phyloP scores from a whole-genome alignment of 2,329 filamentous ascomycete species.

The Pestalotiopsis sp. region DNA sequence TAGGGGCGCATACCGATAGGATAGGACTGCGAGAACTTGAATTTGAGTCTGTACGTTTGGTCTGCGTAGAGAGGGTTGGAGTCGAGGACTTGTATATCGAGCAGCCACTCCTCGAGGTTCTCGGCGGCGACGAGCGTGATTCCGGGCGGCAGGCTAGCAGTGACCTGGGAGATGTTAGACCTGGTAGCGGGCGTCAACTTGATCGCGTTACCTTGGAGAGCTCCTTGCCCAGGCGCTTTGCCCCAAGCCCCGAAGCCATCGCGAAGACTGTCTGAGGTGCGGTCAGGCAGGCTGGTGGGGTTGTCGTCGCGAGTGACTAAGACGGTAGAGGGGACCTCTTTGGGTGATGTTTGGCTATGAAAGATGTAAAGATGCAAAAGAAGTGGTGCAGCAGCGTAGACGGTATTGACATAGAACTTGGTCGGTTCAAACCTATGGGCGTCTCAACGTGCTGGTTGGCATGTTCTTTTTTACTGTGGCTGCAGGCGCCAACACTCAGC shows the following conservation, averaged over 20 bases:
- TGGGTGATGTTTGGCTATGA: too few relatives aligned
- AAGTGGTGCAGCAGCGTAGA: too few relatives aligned
- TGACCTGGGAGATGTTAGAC: constrained; percentile 45
- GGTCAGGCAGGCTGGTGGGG: background rate
- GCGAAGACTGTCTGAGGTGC: background rate
- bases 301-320: background rate
- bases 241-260: constrained; percentile 46
- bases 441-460: background rate
- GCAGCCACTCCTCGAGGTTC: constrained; percentile 84
- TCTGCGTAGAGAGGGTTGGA: constrained; percentile 84
- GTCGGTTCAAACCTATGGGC: too few relatives aligned
- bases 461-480: background rate
- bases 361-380: too few relatives aligned
- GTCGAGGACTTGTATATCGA: constrained; percentile 92
- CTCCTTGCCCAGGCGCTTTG: constrained; percentile 64
- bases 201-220: constrained; percentile 52
- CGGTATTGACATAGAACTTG: too few relatives aligned
- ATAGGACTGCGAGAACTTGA: constrained; percentile 82
- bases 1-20: constrained; percentile 72
- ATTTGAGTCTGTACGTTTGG: constrained; percentile 83
- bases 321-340: too few relatives aligned
- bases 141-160: constrained; percentile 62
- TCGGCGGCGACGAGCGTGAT: constrained; percentile 83
- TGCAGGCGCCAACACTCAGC: background rate
- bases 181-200: constrained; percentile 31